phyloP scores from a whole-genome alignment of 2,329 filamentous ascomycete genomes.

The Ophiocordyceps sinensis region DNA sequence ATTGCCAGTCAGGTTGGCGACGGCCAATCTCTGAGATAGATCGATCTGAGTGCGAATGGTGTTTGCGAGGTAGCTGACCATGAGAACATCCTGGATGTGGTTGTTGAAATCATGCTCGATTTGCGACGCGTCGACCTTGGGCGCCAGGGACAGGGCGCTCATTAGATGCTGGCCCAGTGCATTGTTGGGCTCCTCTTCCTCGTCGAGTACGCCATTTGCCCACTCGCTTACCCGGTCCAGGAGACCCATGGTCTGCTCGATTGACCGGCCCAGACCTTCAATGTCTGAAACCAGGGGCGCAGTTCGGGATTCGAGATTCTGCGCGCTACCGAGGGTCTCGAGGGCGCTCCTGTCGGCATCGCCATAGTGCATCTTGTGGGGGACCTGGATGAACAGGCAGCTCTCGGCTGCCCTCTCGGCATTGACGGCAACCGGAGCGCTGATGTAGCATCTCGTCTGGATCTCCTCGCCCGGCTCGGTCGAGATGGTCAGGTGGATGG shows the following conservation, averaged over 20 bases:
- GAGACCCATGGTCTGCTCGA: constrained; percentile 79
- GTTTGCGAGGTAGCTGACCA: constrained; percentile 96
- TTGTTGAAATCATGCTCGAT: constrained; percentile 99
- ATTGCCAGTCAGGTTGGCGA: constrained; percentile 43
- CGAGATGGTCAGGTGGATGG: constrained; percentile 88
- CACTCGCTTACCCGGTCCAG: constrained; percentile 85
- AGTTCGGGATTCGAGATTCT: constrained; percentile 61
- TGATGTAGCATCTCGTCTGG: constrained; percentile 87
- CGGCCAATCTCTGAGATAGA: constrained; percentile 85
- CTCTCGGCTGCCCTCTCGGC: constrained; percentile 90
- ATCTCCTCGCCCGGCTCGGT: constrained; percentile 82
- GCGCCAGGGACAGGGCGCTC: constrained; percentile 81
- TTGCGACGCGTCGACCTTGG: constrained; percentile 81
- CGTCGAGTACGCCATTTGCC: constrained; percentile 85
- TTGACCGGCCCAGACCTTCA: constrained; percentile 69
- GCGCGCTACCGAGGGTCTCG: constrained; percentile 71
- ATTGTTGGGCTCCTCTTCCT: constrained; percentile 79
- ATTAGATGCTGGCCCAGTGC: constrained; percentile 90
- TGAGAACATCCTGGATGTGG: constrained; percentile 96
- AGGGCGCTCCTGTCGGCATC: constrained; percentile 54
- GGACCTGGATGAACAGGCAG: constrained; percentile 94
- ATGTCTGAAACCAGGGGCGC: constrained; percentile 73
- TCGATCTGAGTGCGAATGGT: constrained; percentile 98
- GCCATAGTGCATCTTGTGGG: constrained; percentile 82
- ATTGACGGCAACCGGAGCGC: constrained; percentile 85